These are phyloP conservation scores for Microbotryum violaceum DNA, from an alignment of 1,284 basidiomycete genomes.

Conservation along the genomic window DNA sequence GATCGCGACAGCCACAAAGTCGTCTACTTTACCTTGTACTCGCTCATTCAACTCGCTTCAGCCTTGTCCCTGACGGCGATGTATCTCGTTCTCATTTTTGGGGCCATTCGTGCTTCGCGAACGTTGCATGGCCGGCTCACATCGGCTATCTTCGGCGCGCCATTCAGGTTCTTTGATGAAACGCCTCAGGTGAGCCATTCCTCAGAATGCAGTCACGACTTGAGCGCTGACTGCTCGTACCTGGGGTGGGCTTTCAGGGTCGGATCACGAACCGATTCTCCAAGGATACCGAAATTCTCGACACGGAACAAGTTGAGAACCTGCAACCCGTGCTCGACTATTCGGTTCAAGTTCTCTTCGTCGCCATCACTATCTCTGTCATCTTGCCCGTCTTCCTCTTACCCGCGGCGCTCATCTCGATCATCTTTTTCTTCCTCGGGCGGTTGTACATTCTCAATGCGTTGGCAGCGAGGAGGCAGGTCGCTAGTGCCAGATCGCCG, in stretches of 20 bases:
- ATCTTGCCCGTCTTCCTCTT: slow-evolving; percentile 37
- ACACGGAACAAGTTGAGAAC: slow-evolving; percentile 76
- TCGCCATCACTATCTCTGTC: slow-evolving; percentile 50
- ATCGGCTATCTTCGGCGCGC: slow-evolving; percentile 73
- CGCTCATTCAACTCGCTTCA: slow-evolving; percentile 43
- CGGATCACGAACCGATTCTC: slow-evolving; percentile 56
- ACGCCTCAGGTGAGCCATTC: slow-evolving; percentile 40
- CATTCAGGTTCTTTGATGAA: slow-evolving; percentile 32
- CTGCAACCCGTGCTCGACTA: slow-evolving; percentile 44
- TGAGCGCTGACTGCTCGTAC: background rate
- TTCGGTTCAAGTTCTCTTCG: slow-evolving; percentile 21
- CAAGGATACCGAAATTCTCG: slow-evolving; percentile 87
- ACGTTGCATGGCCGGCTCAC: slow-evolving; percentile 49
- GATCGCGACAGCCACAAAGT: slow-evolving; percentile 34
- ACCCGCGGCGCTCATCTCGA: slow-evolving; percentile 28
- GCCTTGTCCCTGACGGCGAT: slow-evolving; percentile 32
- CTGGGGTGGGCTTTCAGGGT: slow-evolving; percentile 4
- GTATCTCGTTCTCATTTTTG: slow-evolving; percentile 27
- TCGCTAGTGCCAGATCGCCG: slow-evolving; percentile 79
- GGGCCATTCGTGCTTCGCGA: slow-evolving; percentile 20
- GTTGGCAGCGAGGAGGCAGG: slow-evolving; percentile 38
- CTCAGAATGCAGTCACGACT: slow-evolving; percentile 43
- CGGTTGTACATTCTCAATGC: slow-evolving; percentile 26
- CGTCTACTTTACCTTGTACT: slow-evolving; percentile 73
- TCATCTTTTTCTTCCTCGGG: slow-evolving; percentile 24